Evolutionary conservation across 2,329 filamentous ascomycete genomes (phyloP), one percentile per base, ranked within the genome.

Genomic region (Aspergillus versicolor): DNA sequence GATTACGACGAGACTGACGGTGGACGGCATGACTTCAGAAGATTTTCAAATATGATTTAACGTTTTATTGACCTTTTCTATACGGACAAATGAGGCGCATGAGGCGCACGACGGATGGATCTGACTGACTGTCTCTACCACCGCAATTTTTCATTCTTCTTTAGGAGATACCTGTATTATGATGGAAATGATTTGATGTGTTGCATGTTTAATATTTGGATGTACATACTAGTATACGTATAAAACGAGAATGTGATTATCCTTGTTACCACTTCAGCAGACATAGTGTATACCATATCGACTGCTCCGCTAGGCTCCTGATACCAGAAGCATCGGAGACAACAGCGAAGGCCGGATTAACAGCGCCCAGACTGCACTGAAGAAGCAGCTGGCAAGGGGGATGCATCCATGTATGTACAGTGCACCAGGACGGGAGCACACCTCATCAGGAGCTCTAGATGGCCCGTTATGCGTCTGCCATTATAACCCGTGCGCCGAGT

Each of bases 1-100:
- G 65, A 60, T 40, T 64, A 65, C 63, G 53, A 67, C 63, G 58
- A 66, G 49, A 56, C 54, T 46, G 41, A 43, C 53, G 34, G 24
- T 43, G 45, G 24, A 44, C 21, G 57, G 30, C 40, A 59, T 48
- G 43, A 38, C 38, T 40, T 24, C 32, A 55, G 34, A 51, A 49
- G 12, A 44, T 40, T 49, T 37, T 46, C 11, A 17, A 30, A 38
- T 34, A 41, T 52, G 53, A 44, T 56, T 46, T 54, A 53, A 51
- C 21, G 37, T 22, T 21, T 47, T 50, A 47, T 17, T 54, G 38
- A 49, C n/a, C 51, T 48, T 54, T 51, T 48, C 38, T 46, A n/a
- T 30, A n/a, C 24, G 22, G 22, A n/a, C 45, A n/a, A 6, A 19
- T 12, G 19, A 48, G 12, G 24, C 38, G 27, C 30, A 43, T 12